phyloP scores from a whole-genome alignment of 306 rosid genomes.

The Clitoria ternatea region DNA sequence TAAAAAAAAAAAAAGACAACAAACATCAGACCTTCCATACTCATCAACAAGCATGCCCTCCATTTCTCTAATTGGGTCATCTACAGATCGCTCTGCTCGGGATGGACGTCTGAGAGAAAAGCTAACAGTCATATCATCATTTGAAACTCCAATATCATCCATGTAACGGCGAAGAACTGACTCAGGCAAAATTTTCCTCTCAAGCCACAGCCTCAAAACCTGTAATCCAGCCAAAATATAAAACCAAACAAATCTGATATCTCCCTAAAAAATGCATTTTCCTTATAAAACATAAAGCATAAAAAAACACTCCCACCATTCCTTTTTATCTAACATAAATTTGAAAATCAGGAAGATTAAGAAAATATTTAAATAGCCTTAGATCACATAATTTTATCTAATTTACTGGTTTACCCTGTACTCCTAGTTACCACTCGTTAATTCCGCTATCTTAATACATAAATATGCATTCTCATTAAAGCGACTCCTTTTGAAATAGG shows the following conservation, averaged over 20 bases:
- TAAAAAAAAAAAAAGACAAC: not conserved
- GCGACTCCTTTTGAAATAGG: too few relatives aligned
- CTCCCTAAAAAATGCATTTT: not conserved
- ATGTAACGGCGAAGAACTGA: conserved; percentile 77
- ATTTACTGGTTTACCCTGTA: too few relatives aligned
- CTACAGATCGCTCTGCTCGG: conserved; percentile 92
- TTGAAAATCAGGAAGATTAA: too few relatives aligned
- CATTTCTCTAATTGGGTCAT: conserved; percentile 99
- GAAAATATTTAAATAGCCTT: too few relatives aligned
- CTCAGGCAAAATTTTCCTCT: conserved; percentile 90
- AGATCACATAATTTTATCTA: too few relatives aligned
- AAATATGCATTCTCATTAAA: too few relatives aligned
- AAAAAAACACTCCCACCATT: too few relatives aligned
- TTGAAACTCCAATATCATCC: conserved; percentile 89
- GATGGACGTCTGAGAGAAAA: conserved; percentile 84
- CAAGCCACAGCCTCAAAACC: conserved; percentile 98
- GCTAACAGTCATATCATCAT: conserved; percentile 71
- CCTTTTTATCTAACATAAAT: too few relatives aligned
- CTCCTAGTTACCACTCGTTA: too few relatives aligned
- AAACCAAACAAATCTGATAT: conserved; percentile 8
- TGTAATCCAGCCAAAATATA: conserved; percentile 32
- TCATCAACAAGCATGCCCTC: conserved; percentile 99
- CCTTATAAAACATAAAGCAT: not conserved
- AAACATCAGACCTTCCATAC: conserved; percentile 80
- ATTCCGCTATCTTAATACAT: too few relatives aligned